Base-by-base conservation (phyloP, 441 rosid species). In the Hypseocharis bilobata region DNA sequence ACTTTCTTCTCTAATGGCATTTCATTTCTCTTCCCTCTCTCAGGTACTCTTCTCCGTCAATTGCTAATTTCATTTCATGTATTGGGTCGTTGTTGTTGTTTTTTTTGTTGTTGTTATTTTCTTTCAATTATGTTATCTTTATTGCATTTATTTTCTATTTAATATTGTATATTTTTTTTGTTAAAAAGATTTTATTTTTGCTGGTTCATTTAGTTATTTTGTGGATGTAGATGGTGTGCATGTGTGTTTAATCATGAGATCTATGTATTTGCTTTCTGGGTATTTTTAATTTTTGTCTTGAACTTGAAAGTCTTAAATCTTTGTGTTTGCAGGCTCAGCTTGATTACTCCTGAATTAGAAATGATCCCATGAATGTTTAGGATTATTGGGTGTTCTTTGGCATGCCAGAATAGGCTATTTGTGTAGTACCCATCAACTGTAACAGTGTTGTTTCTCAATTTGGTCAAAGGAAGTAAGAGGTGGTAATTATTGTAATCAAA, bases 341-440 rank as follows among this genome's bases (percentile, higher is more conserved):
- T 27, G 32, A 13, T 26, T 4, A 23, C 0, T 26, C 60, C 19
- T 56, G 32, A 56, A 54, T 26, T 56, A 26, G 16, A 26, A 3
- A 56, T 56, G 5, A 19, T 49, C 6, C 34, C 17, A 23, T 14
- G 32, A 23, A 23, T 56, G 6, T 27, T 56, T 13, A 1, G 8
- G 32, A 14, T 23, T 34, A 26, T 23, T 56, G 7, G 2, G 36
- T n/a, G 29, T 56, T 56, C 4, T 23, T 56, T 56, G 60, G 17
- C 60, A 56, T 25, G 32, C 58, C 8, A 26, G 10, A 56, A 56
- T 56, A 23, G 60, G 4, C 56, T 49, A 49, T n/a, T 49, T 49
- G 3, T 44, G 1, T 44, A 1, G 17, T 20, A 54, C 29, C n/a
- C 58, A 20, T 54, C n/a, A 54, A 4, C 19, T 56, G 60, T 3